Percentiles rank a stretch among this genome's conserved stretches.
Evolutionary conservation across 441 rosid species (phyloP).

Genomic region (Metrosideros polymorpha): DNA sequence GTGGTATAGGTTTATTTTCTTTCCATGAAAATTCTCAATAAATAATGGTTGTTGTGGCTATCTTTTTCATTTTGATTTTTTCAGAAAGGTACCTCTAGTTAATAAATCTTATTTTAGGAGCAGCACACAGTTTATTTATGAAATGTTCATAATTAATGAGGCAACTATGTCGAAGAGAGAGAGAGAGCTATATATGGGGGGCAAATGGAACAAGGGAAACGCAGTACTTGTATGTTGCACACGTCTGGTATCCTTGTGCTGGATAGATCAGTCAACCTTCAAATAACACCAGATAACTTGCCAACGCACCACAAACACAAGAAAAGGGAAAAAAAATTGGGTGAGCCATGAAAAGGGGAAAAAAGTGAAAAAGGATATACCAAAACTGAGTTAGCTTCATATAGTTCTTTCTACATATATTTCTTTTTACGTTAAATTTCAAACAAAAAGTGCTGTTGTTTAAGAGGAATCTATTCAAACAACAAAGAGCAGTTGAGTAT

Average conservation of each 20-base stretch:
- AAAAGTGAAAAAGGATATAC: no score
- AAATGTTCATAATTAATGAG: neutral
- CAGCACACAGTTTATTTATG: neutral
- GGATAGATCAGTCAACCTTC: no score
- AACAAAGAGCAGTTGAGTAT: no score
- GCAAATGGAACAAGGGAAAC: neutral
- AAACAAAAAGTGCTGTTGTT: neutral
- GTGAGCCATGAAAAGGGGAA: no score
- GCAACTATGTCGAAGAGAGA: neutral
- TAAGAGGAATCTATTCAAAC: neutral
- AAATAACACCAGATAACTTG: no score
- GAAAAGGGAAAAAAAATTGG: no score
- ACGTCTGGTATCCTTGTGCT: no score
- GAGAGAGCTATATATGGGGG: neutral
- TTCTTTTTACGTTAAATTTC: no score
- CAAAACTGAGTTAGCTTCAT: no score
- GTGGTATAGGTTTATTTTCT: neutral
- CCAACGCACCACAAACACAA: no score
- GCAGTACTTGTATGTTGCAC: neutral
- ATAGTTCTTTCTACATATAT: no score
- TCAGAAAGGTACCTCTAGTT: neutral
- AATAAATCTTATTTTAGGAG: neutral
- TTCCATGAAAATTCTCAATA: neutral
- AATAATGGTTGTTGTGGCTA: neutral
- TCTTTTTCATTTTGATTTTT: neutral